Evolutionary conservation across 345 rosid species (phyloP).

Genomic region (Pugionium cornutum): DNA sequence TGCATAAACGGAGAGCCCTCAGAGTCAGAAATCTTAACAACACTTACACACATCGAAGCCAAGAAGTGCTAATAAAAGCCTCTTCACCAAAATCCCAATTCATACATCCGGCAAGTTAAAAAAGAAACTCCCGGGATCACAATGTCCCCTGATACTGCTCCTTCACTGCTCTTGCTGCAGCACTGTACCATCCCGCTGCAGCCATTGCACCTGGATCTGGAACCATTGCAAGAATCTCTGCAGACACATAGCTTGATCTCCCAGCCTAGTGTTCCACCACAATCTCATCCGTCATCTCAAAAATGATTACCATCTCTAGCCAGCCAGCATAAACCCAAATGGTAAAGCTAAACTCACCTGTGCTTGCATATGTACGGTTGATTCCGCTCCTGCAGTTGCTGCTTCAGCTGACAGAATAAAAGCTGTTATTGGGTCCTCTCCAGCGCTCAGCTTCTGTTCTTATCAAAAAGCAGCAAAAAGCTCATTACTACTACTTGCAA

Average conservation of each 20-base stretch:
- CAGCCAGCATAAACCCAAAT: neutral
- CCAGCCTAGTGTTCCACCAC: constrained; percentile 63
- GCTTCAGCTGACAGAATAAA: constrained; percentile 79
- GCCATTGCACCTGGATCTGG: constrained; percentile 98
- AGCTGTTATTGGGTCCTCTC: constrained; percentile 66
- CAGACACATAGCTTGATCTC: constrained; percentile 71
- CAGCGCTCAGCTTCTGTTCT: constrained; percentile 72
- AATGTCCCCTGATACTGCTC: constrained; percentile 40
- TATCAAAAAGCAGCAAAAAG: constrained; percentile 17
- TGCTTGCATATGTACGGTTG: constrained; percentile 83
- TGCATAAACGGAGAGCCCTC: constrained; percentile 46
- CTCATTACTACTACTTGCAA: constrained; percentile 26
- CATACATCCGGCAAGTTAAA: constrained; percentile 3
- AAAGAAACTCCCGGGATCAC: constrained; percentile 8
- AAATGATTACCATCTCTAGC: neutral
- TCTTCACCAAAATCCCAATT: constrained; percentile 33
- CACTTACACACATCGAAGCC: constrained; percentile 29
- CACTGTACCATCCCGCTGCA: constrained; percentile 86
- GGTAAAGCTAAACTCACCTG: constrained; percentile 53
- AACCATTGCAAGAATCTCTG: constrained; percentile 58
- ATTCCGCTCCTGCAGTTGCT: constrained; percentile 83
- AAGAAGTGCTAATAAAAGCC: constrained; percentile 19
- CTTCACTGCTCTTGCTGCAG: constrained; percentile 83
- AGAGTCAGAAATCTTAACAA: constrained; percentile 22
- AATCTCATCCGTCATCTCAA: constrained; percentile 22